Base-by-base conservation (phyloP, 2,329 filamentous ascomycete species). In the Penicillium sp. region DNA sequence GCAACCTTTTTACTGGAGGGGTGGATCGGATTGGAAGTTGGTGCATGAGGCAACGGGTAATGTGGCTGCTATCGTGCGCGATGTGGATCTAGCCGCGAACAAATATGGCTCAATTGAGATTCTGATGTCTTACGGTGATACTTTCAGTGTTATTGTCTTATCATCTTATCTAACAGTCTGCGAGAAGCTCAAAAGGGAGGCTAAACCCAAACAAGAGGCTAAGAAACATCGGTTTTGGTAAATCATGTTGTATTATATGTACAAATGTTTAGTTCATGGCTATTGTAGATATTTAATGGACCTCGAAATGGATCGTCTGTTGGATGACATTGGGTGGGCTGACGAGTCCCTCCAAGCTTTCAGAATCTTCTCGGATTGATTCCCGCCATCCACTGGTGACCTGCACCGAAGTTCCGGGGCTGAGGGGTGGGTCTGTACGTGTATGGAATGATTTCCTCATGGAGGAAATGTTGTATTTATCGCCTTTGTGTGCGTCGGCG, bases 221-320 rank as follows among this genome's bases (percentile, higher is more conserved):
- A 50, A 42, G 14, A 42, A 7, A 14, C 29, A 42, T 50, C 13
- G 9, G 8, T 16, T 47, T 2, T 31, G 45, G 45, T 47, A 21
- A 27, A 45, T 23, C 2, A 13, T 23, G 9, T 42, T 42, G 39
- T 13, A 23, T 42, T 21, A 42, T 39, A 42, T 23, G 10, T 13
- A 23, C 3, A 42, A 10, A 6, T 13, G 3, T 23, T 11, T 23
- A 10, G 11, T 10, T 29, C 4, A 29, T 4, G n/a, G 4, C 19
- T n/a, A 42, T 6, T 29, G 39, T 6, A 13, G 19, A 13, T 46
- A 19, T 19, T 39, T 23, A 58, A 10, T 61, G 59, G 16, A 61
- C 59, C 50, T 61, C 59, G 45, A 61, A 61, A 29, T 61, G 55
- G 19, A 61, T 54, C 33, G 59, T 61, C 37, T 61, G 59, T 37